Conservation (phyloP, 495 filamentous ascomycete species). For the Annulohypoxylon moriforme region DNA sequence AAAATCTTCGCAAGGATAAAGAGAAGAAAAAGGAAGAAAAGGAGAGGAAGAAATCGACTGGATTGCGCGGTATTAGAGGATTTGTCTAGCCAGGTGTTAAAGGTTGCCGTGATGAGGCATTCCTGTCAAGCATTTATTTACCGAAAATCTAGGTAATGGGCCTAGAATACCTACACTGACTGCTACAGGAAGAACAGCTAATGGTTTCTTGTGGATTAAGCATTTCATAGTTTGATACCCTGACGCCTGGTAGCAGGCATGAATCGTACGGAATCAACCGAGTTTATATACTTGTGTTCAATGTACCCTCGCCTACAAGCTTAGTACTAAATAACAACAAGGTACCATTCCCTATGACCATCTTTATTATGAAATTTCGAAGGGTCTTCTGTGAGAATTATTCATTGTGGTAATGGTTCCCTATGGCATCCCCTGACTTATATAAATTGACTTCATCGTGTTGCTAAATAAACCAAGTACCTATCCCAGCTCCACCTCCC, state of each 20-base stretch:
- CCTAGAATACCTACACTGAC: not conserved
- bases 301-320: not conserved
- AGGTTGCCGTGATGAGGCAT: not conserved
- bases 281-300: not conserved
- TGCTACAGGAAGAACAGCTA: not conserved
- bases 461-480: not conserved
- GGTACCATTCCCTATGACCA: not conserved
- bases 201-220: not conserved
- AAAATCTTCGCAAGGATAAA: conserved; percentile 66
- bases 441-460: not conserved
- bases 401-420: not conserved
- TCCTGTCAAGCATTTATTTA: not conserved
- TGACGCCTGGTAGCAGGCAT: not conserved
- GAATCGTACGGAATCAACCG: not conserved
- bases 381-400: not conserved
- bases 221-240: conserved; percentile 10
- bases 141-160: not conserved
- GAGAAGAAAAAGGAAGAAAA: conserved; percentile 62
- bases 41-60: conserved; percentile 64
- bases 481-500: not conserved
- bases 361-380: not conserved
- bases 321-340: not conserved
- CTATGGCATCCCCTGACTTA: not conserved
- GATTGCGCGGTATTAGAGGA: conserved; percentile 63
- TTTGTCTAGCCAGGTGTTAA: conserved; percentile 52